A percentile compares a stretch with the other conserved stretches of the same genome.
These are phyloP conservation scores for Fusarium fujikuroi DNA, from an alignment of 2,329 filamentous ascomycete genomes.

Conservation along the genomic window DNA sequence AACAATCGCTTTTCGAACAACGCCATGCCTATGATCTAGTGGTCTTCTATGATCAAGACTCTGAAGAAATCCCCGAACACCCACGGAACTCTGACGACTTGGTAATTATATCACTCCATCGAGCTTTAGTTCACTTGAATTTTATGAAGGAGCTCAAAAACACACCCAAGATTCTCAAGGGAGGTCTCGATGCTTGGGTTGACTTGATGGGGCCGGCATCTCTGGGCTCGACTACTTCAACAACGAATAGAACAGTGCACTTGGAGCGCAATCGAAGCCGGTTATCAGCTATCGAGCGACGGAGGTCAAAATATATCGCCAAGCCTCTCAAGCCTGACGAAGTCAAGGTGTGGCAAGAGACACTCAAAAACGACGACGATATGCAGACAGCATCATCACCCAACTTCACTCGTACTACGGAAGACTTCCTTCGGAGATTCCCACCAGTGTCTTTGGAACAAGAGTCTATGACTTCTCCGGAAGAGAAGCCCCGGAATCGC, in stretches of 20 bases:
- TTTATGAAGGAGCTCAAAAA: conserved; percentile 78
- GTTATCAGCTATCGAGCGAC: conserved; percentile 48
- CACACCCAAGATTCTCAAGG: conserved; percentile 80
- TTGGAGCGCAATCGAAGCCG: conserved; percentile 46
- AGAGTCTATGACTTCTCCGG: conserved; percentile 67
- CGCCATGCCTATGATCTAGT: conserved; percentile 84
- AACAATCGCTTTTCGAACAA: conserved; percentile 77
- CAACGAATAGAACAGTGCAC: conserved; percentile 24
- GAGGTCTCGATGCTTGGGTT: conserved; percentile 87
- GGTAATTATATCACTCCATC: conserved; percentile 77
- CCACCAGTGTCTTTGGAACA: conserved; percentile 74
- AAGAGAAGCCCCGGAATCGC: conserved; percentile 36
- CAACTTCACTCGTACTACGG: conserved; percentile 74
- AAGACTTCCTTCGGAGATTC: conserved; percentile 86
- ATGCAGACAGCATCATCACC: conserved; percentile 60
- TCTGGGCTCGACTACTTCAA: conserved; percentile 58
- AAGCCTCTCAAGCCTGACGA: conserved; percentile 84
- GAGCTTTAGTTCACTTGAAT: conserved; percentile 86
- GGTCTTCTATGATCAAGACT: conserved; percentile 86
- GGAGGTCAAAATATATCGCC: conserved; percentile 59
- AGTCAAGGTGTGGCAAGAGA: conserved; percentile 82
- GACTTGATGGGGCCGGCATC: conserved; percentile 81
- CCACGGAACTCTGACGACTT: conserved; percentile 54
- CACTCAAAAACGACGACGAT: conserved; percentile 74
- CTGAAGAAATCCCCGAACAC: conserved; percentile 60